Base-by-base conservation (phyloP, 306 rosid genomes). In the Lathyrus oleraceus region DNA sequence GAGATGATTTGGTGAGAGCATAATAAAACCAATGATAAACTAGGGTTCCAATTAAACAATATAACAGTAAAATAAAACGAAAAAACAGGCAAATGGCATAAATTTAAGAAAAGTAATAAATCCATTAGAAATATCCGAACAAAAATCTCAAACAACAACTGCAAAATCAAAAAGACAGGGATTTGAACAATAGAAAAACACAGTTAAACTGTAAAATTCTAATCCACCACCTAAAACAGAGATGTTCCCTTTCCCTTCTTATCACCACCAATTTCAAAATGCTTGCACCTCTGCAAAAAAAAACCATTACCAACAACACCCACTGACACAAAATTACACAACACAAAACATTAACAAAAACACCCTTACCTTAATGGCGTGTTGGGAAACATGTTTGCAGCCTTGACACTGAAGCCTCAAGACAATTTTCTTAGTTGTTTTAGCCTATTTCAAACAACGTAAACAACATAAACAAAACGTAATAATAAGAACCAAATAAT, bases 191-290 rank as follows among this genome's bases (percentile, higher is more conserved):
- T 3, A 25, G 28, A 25, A 25, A 25, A 25, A 25, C 28, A 25
- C 28, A 25, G 28, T 25, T 25, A 25, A 4, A 25, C 28, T 25
- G 28, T 25, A 25, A 25, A 25, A 25, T 25, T 25, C 28, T 25
- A 25, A 25, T 25, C 28, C 28, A 25, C 28, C 28, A 25, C 68
- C 70, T 82, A 82, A 69, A 82, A 82, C 12, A 82, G 81, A 53
- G 86, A 82, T 7, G 86, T 82, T 75, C 86, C 86, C 23, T 82
- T 82, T 53, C 86, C 86, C 81, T 82, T 82, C 78, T 82, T 82
- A 44, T 82, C 86, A 15, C 86, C 86, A 8, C 86, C 86, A 42
- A 82, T 82, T 65, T 82, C 86, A 65, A 82, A 82, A 49, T 82
- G 86, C 73, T 82, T 82, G 67, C 86, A 82, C 71, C 86, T 74